Conservation (phyloP, 208 protist genomes). For the Leptomonas seymouri region DNA sequence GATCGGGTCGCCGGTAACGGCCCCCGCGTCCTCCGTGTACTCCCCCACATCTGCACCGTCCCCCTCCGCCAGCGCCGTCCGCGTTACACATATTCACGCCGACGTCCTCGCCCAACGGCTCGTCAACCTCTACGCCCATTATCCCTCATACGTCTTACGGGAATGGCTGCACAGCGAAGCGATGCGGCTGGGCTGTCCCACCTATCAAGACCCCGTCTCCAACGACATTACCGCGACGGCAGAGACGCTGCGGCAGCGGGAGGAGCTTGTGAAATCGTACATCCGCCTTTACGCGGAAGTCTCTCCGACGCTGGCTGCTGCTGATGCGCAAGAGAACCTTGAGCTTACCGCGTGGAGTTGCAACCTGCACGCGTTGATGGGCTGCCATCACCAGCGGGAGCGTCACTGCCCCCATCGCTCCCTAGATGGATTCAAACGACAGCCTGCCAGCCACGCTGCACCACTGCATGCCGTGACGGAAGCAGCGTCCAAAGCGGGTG, state of each 20-base stretch:
- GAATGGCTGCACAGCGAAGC: constrained; percentile 32
- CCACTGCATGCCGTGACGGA: too few relatives aligned
- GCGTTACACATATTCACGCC: background rate
- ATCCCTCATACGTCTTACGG: constrained; percentile 27
- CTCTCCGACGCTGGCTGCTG: background rate
- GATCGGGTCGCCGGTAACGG: constrained; percentile 1
- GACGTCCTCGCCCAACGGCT: constrained; percentile 19
- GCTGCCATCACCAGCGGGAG: constrained; percentile 37
- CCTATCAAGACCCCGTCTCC: constrained; percentile 40
- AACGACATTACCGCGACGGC: constrained; percentile 39
- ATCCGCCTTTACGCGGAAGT: constrained; percentile 4
- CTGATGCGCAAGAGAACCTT: background rate
- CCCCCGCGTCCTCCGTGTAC: background rate
- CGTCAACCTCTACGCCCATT: constrained; percentile 15
- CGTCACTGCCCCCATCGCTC: constrained; percentile 38
- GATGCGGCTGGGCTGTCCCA: constrained; percentile 17
- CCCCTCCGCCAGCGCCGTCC: background rate
- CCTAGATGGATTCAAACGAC: constrained; percentile 11
- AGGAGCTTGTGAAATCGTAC: constrained; percentile 15
- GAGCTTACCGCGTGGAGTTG: constrained; percentile 10
- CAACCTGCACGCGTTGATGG: constrained; percentile 17
- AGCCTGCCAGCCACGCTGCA: background rate
- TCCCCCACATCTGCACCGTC: background rate
- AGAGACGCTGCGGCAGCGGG: constrained; percentile 26
- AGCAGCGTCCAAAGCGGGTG: too few relatives aligned